Evolutionary conservation across 2,329 filamentous ascomycete species (phyloP).

Genomic region (Escovopsis sp.): DNA sequence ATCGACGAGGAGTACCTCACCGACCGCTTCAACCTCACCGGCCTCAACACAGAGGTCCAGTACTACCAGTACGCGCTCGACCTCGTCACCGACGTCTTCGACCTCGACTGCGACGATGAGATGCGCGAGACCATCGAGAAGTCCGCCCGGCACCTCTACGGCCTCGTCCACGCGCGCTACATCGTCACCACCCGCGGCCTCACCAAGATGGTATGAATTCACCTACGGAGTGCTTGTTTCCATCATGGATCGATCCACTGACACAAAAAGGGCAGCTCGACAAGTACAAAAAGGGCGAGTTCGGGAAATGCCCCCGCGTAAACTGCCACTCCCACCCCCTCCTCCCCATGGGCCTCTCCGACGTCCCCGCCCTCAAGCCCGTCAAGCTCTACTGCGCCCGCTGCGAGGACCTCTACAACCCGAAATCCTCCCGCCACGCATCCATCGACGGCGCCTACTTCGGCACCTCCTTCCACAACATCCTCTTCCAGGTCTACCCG

Average conservation of each 20-base stretch:
- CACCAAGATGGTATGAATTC: constrained; percentile 87
- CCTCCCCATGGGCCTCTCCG: constrained; percentile 86
- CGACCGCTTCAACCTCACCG: constrained; percentile 94
- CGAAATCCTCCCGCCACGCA: constrained; percentile 90
- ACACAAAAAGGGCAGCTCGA: too few species aligned
- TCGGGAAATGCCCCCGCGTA: constrained; percentile 94
- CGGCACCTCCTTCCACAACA: constrained; percentile 95
- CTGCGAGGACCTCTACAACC: constrained; percentile 98
- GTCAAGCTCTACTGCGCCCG: constrained; percentile 96
- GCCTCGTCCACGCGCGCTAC: constrained; percentile 88
- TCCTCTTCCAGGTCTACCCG: constrained; percentile 96
- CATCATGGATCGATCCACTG: too few species aligned
- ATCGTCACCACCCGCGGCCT: constrained; percentile 91
- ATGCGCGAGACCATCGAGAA: constrained; percentile 98
- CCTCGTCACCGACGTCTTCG: constrained; percentile 94
- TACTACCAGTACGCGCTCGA: constrained; percentile 99
- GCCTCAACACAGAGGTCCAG: constrained; percentile 90
- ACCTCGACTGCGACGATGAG: constrained; percentile 96
- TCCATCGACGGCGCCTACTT: constrained; percentile 97
- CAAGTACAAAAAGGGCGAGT: constrained; percentile 97
- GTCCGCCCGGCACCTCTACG: constrained; percentile 88
- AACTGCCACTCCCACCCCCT: constrained; percentile 88
- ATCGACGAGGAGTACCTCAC: constrained; percentile 98
- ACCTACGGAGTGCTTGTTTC: too few species aligned
- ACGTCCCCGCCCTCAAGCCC: constrained; percentile 72